Evolutionary conservation across 1,284 basidiomycete species (phyloP), one percentile per base, ranked within the genome.

Genomic region (Entoloma clypeatum): DNA sequence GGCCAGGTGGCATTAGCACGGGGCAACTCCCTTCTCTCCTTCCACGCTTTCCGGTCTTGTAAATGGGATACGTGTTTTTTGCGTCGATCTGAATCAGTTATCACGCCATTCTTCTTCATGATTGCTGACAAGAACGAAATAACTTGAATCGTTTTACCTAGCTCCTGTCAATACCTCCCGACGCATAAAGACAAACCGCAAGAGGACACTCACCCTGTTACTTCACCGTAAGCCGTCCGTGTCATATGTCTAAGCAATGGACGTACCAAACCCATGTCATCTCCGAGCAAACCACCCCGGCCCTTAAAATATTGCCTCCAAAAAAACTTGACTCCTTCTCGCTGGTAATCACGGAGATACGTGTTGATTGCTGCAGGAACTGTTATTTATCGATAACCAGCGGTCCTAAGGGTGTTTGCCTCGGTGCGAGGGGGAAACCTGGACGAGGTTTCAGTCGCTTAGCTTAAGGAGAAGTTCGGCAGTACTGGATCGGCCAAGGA

Each of bases 211-310:
- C n/a, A n/a, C n/a, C n/a, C n/a, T n/a, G n/a, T n/a, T n/a, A n/a
- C n/a, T n/a, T n/a, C n/a, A n/a, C n/a, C n/a, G n/a, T n/a, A n/a
- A n/a, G n/a, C n/a, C n/a, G n/a, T n/a, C n/a, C n/a, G n/a, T n/a
- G n/a, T n/a, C n/a, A n/a, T n/a, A n/a, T n/a, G n/a, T n/a, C n/a
- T n/a, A n/a, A n/a, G 43, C n/a, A n/a, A n/a, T n/a, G n/a, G n/a
- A n/a, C 76, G 57, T 56, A 86, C 86, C 43, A 91, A 63, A 41
- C 89, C 90, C 91, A 94, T 94, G 55, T 94, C 91, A 58, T 94
- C 91, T 11, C 89, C 90, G 1, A 93, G 71, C 11, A 92, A 57
- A 0, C 81, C 88, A 1, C 91, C 91, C 32, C 72, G 63, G 0
- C 69, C 71, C 49, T 80, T 65, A 10, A 69, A 60, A 56, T 82